Evolutionary conservation across 176 grass and related monocot species (phyloP).

Genomic region (Puccinellia tenuiflora): DNA sequence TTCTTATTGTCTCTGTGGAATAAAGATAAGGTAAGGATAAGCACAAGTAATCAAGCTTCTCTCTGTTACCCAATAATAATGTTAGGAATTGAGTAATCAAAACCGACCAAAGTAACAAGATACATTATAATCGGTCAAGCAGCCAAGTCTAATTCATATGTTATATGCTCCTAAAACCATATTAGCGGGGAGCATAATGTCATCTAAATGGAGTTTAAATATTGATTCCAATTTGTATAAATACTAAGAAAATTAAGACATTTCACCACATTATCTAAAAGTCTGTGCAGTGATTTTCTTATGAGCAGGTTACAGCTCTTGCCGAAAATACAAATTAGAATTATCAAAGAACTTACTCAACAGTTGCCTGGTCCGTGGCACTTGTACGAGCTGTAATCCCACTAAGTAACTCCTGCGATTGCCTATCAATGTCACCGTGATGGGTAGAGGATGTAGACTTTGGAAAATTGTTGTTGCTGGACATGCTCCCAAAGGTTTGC

Average conservation of each 20-base stretch:
- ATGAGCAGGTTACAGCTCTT: not conserved
- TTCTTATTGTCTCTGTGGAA: conserved; percentile 41
- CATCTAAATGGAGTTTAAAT: not conserved
- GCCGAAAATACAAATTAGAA: not conserved
- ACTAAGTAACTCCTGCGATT: conserved; percentile 39
- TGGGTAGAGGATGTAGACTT: conserved; percentile 16
- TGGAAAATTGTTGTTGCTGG: conserved; percentile 28
- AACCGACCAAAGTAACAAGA: not conserved
- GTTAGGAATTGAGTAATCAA: not conserved
- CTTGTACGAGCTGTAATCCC: conserved; percentile 24
- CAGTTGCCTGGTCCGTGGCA: conserved; percentile 3
- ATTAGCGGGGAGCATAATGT: not conserved
- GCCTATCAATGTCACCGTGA: conserved; percentile 34
- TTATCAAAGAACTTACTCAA: conserved; percentile 38
- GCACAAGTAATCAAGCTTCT: conserved; percentile 14
- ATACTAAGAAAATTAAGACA: not conserved
- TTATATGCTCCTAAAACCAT: not conserved
- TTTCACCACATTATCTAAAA: not conserved
- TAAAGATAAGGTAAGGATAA: not conserved
- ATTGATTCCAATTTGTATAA: not conserved
- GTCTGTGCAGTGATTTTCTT: not conserved
- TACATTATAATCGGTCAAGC: not conserved
- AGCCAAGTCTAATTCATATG: not conserved
- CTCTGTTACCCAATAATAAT: not conserved
- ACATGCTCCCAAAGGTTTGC: conserved; percentile 30